Base-by-base conservation (phyloP, 257 asterid species). In the Oldenlandia corymbosa region DNA sequence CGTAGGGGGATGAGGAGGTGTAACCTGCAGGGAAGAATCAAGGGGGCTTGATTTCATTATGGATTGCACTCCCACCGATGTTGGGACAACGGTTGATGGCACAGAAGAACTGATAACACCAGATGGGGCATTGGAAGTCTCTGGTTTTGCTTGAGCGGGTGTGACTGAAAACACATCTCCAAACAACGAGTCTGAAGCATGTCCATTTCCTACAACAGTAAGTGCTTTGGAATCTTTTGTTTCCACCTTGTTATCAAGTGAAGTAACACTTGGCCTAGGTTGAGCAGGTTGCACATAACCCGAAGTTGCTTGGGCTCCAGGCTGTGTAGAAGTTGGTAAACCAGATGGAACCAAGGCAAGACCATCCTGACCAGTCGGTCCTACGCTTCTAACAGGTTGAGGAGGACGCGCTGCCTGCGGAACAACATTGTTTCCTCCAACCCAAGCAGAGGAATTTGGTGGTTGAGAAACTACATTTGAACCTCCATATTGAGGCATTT, bases 81-180 rank as follows among this genome's bases (percentile, higher is more conserved):
- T 67, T 58, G 70, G 80, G 55, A 57, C 81, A 48, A 72, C 76
- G 26, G 81, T 69, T 32, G 90, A 68, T 47, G 85, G 71, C 63
- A 69, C 68, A 68, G 84, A 69, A 68, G 52, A 59, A 70, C 74
- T 84, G 64, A 78, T 67, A 16, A 75, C 67, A 60, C 87, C 68
- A 71, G 77, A 66, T 24, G 79, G 10, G 60, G 66, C 60, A 26
- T 73, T 71, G 13, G 71, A 20, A 36, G 79, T 72, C 64, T 74
- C 79, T 66, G 70, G 78, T 69, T 76, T 80, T 54, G 83, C 76
- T 68, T 69, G 88, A 68, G 80, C 61, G 2, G 87, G 62, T 46
- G 81, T 58, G 17, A 65, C 84, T 49, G 92, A 80, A 75, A 86
- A 82, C 46, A 78, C 83, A 73, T 84, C 88, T 76, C 86, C 94